phyloP scores from a whole-genome alignment of 176 grass and related monocot genomes.

The Themeda triandra region DNA sequence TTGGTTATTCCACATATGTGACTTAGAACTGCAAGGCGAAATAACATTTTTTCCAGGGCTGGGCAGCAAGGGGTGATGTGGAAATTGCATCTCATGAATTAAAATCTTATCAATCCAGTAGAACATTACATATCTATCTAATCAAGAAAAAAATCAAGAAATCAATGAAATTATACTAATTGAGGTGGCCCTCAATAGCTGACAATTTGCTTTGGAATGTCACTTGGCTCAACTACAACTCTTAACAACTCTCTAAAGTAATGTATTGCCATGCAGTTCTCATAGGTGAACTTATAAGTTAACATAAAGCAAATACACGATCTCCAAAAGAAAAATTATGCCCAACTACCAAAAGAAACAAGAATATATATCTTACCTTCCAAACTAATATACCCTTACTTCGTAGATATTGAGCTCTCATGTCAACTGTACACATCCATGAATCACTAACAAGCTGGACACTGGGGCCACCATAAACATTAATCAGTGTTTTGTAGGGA shows the following conservation, averaged over 20 bases:
- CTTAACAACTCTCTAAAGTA: not conserved
- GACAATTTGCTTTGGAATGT: not conserved
- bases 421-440: slow-evolving; percentile 97
- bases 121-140: not conserved
- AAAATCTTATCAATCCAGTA: not conserved
- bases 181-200: not conserved
- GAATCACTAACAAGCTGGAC: slow-evolving; percentile 89
- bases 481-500: slow-evolving; percentile 83
- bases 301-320: not conserved
- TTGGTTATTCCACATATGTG: not conserved
- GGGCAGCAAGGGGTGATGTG: not conserved
- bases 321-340: slow-evolving; percentile 1
- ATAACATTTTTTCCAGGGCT: too few relatives aligned
- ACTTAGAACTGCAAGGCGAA: not conserved
- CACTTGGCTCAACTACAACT: not conserved
- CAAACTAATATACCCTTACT: slow-evolving; percentile 96
- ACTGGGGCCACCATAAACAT: slow-evolving; percentile 88
- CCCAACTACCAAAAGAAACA: not conserved
- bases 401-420: slow-evolving; percentile 93
- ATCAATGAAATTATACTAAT: not conserved
- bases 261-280: not conserved
- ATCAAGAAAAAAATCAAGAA: not conserved
- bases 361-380: slow-evolving; percentile 65
- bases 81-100: not conserved
- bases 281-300: not conserved